phyloP scores from a whole-genome alignment of 1,284 basidiomycete species.

The Ganoderma sinense region DNA sequence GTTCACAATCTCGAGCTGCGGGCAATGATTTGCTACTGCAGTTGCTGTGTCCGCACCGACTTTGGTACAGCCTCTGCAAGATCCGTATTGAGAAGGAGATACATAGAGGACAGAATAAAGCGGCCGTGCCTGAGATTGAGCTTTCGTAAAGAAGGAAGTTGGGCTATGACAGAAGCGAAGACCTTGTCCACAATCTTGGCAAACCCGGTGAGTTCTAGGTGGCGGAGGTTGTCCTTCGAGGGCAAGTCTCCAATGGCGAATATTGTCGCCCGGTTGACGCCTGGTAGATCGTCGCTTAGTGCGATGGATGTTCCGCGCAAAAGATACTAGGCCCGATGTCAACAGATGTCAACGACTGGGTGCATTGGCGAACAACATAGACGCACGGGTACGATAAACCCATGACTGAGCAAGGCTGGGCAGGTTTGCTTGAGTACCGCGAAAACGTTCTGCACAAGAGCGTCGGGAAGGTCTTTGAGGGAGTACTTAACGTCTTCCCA shows the following conservation, averaged over 20 bases:
- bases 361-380: not conserved
- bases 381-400: conserved; percentile 62
- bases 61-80: conserved; percentile 62
- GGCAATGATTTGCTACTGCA: conserved; percentile 52
- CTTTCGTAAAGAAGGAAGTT: conserved; percentile 52
- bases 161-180: conserved; percentile 57
- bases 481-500: conserved; percentile 50
- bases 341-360: conserved; percentile 1
- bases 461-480: conserved; percentile 61
- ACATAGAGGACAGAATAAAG: conserved; percentile 2
- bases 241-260: conserved; percentile 46
- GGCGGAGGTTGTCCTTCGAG: conserved; percentile 48
- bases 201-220: conserved; percentile 60
- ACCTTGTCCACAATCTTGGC: conserved; percentile 57
- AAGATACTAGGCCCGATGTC: conserved; percentile 54
- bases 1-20: conserved; percentile 55
- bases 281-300: conserved; percentile 59
- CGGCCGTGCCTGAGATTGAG: conserved; percentile 60
- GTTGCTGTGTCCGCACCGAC: conserved; percentile 58
- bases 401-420: conserved; percentile 59
- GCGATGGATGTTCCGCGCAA: conserved; percentile 59
- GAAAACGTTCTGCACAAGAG: conserved; percentile 57
- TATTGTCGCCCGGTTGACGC: conserved; percentile 60
- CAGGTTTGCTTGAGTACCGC: conserved; percentile 54
- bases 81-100: not conserved